phyloP scores from a whole-genome alignment of 1,284 basidiomycete species.

The Heimioporus retisporus region DNA sequence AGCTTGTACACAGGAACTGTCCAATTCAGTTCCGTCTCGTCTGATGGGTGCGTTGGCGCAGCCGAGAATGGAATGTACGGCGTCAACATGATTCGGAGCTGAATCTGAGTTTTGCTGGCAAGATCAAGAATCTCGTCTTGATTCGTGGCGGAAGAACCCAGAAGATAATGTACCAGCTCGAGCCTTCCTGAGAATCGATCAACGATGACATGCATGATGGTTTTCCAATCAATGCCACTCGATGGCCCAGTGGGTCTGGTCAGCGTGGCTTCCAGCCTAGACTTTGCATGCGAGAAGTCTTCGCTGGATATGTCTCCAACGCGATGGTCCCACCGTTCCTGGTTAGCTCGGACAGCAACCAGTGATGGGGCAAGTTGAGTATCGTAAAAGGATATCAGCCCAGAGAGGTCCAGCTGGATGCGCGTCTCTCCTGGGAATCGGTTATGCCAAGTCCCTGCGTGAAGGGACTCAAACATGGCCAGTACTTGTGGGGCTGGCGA shows the following conservation, averaged over 20 bases:
- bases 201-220: slow-evolving; percentile 49
- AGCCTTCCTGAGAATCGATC: slow-evolving; percentile 55
- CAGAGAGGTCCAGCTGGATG: slow-evolving; percentile 39
- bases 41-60: slow-evolving; percentile 5
- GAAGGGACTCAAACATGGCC: too few species aligned
- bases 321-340: too few species aligned
- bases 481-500: too few species aligned
- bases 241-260: slow-evolving; percentile 12
- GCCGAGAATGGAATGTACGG: slow-evolving; percentile 14
- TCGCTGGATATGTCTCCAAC: background rate
- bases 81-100: background rate
- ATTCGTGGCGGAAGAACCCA: slow-evolving; percentile 33
- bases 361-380: slow-evolving; percentile 25
- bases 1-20: slow-evolving; percentile 31
- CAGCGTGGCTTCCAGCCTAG: slow-evolving; percentile 35
- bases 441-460: too few species aligned
- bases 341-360: too few species aligned
- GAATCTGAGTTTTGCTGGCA: background rate
- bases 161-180: slow-evolving; percentile 49
- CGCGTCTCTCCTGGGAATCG: slow-evolving; percentile 32
- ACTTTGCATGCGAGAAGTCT: slow-evolving; percentile 25
- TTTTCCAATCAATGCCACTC: slow-evolving; percentile 56
- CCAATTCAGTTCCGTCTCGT: slow-evolving; percentile 30
- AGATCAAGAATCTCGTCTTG: slow-evolving; percentile 1
- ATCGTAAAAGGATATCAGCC: slow-evolving; percentile 48